A percentile compares a stretch with the other conserved stretches of the same genome.
phyloP scores from a whole-genome alignment of 2,329 filamentous ascomycete genomes.

The Aspergillus chevalieri region DNA sequence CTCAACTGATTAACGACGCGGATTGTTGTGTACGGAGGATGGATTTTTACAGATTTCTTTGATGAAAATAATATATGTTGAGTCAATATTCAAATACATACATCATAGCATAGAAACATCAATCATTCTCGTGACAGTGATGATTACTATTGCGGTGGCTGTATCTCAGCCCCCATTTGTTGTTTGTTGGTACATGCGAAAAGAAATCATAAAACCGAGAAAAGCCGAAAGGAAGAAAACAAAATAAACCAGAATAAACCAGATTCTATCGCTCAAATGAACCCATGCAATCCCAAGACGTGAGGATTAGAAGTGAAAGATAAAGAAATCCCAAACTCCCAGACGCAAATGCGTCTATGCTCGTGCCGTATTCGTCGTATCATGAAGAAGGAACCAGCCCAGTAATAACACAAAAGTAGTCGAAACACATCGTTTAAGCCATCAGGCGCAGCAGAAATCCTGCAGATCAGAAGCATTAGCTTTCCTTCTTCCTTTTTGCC shows the following conservation, averaged over 20 bases:
- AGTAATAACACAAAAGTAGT: neutral
- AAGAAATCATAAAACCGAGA: neutral
- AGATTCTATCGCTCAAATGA: neutral
- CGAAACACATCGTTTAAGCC: neutral
- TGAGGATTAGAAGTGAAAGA: slow-evolving; percentile 6
- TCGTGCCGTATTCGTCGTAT: slow-evolving; percentile 3
- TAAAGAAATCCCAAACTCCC: slow-evolving; percentile 8
- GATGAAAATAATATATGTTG: neutral
- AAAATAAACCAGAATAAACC: neutral
- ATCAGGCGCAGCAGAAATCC: neutral
- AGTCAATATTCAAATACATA: neutral
- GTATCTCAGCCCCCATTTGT: too few relatives aligned
- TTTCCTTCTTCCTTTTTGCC: neutral
- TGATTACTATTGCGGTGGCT: too few relatives aligned
- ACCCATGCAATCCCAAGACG: neutral
- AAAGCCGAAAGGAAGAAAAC: neutral
- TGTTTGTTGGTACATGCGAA: neutral
- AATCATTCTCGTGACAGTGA: too few relatives aligned
- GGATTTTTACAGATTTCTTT: too few relatives aligned
- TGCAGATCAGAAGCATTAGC: neutral
- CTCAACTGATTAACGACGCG: neutral
- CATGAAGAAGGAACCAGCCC: neutral
- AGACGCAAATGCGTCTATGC: slow-evolving; percentile 5
- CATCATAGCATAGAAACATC: neutral
- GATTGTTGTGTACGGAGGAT: neutral